Conservation (phyloP, 2,329 filamentous ascomycete genomes). For the Mollisia scopiformis region DNA sequence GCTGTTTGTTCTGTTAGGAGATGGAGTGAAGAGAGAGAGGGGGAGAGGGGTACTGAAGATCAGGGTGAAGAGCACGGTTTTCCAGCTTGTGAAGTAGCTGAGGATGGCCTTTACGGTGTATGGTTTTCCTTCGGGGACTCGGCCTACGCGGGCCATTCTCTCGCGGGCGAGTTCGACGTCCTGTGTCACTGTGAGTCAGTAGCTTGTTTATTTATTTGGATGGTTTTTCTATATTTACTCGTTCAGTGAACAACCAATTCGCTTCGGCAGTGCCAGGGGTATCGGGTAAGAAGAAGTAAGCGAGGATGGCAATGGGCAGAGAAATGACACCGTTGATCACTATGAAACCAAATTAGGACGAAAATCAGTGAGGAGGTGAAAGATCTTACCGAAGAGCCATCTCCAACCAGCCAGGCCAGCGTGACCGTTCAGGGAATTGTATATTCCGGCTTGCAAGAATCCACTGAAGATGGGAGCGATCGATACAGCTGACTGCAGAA, state of each 20-base stretch:
- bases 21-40: too few species aligned
- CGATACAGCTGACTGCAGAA: constrained; percentile 60
- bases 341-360: neutral
- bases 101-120: constrained; percentile 56
- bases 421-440: constrained; percentile 37
- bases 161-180: constrained; percentile 49
- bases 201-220: neutral
- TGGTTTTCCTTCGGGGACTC: constrained; percentile 43
- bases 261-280: constrained; percentile 50
- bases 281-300: constrained; percentile 47
- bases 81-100: constrained; percentile 44
- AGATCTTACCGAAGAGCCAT: constrained; percentile 44
- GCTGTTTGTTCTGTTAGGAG: too few species aligned
- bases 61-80: constrained; percentile 22
- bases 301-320: constrained; percentile 55
- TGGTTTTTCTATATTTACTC: constrained; percentile 5
- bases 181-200: constrained; percentile 19
- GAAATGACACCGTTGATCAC: constrained; percentile 55
- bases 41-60: constrained; percentile 27
- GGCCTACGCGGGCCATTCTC: constrained; percentile 53
- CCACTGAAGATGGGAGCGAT: constrained; percentile 63
- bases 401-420: constrained; percentile 52
- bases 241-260: constrained; percentile 29
- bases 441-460: constrained; percentile 53
- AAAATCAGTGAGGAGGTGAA: too few species aligned